phyloP scores from a whole-genome alignment of 129 eudicot genomes.

The Tanacetum coccineum region DNA sequence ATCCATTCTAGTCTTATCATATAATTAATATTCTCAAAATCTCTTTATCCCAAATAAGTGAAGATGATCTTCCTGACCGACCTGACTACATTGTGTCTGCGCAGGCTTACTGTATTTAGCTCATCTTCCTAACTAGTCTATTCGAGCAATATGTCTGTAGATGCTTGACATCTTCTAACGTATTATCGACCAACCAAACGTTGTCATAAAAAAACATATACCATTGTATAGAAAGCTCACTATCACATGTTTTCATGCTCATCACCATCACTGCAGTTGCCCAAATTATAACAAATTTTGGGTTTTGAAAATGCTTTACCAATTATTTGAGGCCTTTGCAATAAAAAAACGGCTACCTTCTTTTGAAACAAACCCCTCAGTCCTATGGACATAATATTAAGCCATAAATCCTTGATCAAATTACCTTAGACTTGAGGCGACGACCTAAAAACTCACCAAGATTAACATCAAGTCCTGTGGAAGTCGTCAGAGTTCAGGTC shows the following conservation, averaged over 20 bases:
- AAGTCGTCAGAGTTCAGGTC: no score
- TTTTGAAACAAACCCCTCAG: neutral
- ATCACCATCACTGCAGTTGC: neutral
- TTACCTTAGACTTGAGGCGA: neutral
- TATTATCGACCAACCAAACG: neutral
- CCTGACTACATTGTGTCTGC: neutral
- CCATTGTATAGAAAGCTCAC: neutral
- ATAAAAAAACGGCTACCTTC: neutral
- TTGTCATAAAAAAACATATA: neutral
- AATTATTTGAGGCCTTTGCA: conserved; percentile 1
- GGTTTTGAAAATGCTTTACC: neutral
- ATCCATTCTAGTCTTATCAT: no score
- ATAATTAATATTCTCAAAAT: no score
- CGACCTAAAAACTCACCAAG: no score
- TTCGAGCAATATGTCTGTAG: neutral
- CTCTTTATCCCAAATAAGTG: no score
- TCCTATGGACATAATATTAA: conserved; percentile 3
- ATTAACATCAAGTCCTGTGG: no score
- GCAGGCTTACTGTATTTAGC: neutral
- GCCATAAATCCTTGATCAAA: conserved; percentile 17
- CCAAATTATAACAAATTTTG: neutral
- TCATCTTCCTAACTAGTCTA: neutral
- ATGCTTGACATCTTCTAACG: neutral
- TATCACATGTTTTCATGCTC: neutral
- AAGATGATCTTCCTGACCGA: neutral